Percentiles rank a stretch among this genome's conserved stretches.
phyloP scores from a whole-genome alignment of 495 filamentous ascomycete genomes.

The Penicillium manginii region DNA sequence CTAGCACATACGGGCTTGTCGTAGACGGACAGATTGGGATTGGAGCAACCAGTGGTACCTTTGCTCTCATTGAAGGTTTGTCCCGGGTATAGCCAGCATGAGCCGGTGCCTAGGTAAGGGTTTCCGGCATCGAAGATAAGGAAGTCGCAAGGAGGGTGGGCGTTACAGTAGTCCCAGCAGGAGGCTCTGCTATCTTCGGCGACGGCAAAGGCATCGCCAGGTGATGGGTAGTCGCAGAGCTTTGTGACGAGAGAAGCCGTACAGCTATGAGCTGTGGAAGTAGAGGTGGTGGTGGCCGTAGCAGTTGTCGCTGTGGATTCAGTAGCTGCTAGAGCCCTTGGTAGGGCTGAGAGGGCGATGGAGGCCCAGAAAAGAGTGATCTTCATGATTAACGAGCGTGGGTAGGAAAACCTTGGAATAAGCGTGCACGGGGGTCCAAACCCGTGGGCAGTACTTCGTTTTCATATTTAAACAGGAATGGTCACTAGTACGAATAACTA shows the following conservation, averaged over 20 bases:
- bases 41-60: constrained; percentile 23
- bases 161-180: constrained; percentile 37
- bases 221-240: constrained; percentile 30
- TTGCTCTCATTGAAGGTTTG: constrained; percentile 26
- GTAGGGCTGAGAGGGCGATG: constrained; percentile 25
- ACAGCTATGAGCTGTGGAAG: constrained; percentile 27
- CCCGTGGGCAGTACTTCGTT: not conserved
- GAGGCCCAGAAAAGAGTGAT: constrained; percentile 29
- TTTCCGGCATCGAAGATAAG: constrained; percentile 30
- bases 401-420: constrained; percentile 20
- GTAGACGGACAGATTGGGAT: constrained; percentile 25
- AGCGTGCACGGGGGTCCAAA: not conserved
- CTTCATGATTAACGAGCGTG: constrained; percentile 32
- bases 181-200: constrained; percentile 19
- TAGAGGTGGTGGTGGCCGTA: constrained; percentile 25
- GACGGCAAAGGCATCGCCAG: constrained; percentile 23
- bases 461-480: not conserved
- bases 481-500: not conserved
- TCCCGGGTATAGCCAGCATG: constrained; percentile 34
- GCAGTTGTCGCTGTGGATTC: constrained; percentile 17
- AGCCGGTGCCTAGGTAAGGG: constrained; percentile 25
- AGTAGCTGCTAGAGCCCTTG: constrained; percentile 20
- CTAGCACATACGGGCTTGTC: constrained; percentile 22
- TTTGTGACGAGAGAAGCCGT: constrained; percentile 28
- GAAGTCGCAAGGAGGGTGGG: constrained; percentile 32